phyloP scores from a whole-genome alignment of 163 green algal species.

The Smithsoniella earleae region DNA sequence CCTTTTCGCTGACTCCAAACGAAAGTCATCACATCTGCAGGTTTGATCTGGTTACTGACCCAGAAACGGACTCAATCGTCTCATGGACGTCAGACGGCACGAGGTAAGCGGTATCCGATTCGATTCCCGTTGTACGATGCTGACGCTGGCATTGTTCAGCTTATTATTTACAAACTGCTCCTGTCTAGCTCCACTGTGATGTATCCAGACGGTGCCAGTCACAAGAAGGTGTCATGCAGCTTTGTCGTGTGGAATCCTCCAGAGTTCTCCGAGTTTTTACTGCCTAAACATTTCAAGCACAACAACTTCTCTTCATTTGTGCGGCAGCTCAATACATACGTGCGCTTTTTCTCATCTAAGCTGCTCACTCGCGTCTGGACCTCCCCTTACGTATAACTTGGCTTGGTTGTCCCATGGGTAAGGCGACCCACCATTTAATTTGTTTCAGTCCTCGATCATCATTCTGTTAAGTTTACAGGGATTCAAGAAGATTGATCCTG shows the following conservation, averaged over 20 bases:
- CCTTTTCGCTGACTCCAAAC: background rate
- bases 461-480: conserved; percentile 49
- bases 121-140: too few relatives aligned
- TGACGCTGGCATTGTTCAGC: background rate
- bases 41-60: conserved; percentile 89
- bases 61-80: conserved; percentile 64
- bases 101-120: conserved; percentile 56
- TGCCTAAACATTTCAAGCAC: conserved; percentile 97
- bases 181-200: background rate
- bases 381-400: background rate
- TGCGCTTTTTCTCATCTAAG: conserved; percentile 48
- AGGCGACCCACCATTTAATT: too few relatives aligned
- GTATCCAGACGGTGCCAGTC: background rate
- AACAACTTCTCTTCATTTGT: conserved; percentile 98
- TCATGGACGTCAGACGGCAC: conserved; percentile 70
- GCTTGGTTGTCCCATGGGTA: background rate
- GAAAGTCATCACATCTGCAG: conserved; percentile 42
- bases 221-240: conserved; percentile 46
- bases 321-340: conserved; percentile 97
- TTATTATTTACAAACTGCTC: background rate
- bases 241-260: conserved; percentile 91
- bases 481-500: conserved; percentile 93
- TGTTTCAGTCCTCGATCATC: background rate
- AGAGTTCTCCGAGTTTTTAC: conserved; percentile 80
- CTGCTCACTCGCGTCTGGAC: background rate